Percentiles rank a stretch among this genome's conserved stretches.
Conservation (phyloP, 768 basidiomycete species). For the Filobasidium wieringae region DNA sequence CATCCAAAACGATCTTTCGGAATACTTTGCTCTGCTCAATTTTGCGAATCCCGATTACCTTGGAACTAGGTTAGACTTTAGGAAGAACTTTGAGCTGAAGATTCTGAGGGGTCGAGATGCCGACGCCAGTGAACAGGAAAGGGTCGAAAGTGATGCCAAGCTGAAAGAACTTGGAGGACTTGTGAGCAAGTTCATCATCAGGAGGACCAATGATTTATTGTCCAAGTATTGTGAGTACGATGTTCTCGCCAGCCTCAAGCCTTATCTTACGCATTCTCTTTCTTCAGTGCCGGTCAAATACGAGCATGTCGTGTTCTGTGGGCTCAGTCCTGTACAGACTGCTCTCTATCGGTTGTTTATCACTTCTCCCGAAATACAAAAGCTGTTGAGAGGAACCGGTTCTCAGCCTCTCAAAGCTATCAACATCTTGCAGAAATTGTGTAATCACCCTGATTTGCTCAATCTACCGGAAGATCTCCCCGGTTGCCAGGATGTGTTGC, state of each 20-base stretch:
- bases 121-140: constrained; percentile 63
- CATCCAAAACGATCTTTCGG: constrained; percentile 83
- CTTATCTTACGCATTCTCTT: no score
- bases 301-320: constrained; percentile 93
- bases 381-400: constrained; percentile 68
- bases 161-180: constrained; percentile 77
- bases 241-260: background rate
- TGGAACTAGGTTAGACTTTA: constrained; percentile 76
- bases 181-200: constrained; percentile 87
- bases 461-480: constrained; percentile 70
- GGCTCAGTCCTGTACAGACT: constrained; percentile 68
- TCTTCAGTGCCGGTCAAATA: constrained; percentile 89
- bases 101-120: constrained; percentile 86
- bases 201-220: constrained; percentile 81
- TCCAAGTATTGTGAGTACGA: constrained; percentile 89
- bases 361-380: constrained; percentile 81
- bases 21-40: constrained; percentile 85
- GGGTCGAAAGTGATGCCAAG: constrained; percentile 75
- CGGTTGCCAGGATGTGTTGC: constrained; percentile 69
- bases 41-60: constrained; percentile 87
- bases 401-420: constrained; percentile 95
- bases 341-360: constrained; percentile 81
- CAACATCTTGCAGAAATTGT: constrained; percentile 84
- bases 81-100: constrained; percentile 85
- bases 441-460: constrained; percentile 86